A percentile compares a stretch with the other conserved stretches of the same genome.
Conservation (phyloP, 495 filamentous ascomycete genomes). For the Lasiosphaeris hirsuta region DNA sequence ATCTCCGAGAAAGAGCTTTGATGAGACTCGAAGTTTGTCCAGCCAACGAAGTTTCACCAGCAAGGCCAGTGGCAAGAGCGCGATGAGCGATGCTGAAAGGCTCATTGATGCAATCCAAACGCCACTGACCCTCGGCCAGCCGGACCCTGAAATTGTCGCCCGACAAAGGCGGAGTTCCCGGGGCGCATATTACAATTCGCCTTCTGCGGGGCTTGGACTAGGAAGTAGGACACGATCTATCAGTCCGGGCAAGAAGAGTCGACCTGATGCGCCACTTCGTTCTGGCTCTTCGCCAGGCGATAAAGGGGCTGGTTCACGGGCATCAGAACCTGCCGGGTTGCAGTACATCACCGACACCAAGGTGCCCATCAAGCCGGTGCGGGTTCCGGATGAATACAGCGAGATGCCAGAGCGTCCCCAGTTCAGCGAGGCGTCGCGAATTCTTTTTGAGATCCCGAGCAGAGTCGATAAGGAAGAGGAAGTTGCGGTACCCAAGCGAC, state of each 20-base stretch:
- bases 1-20: conserved; percentile 32
- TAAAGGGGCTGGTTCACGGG: background rate
- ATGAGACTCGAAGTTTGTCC: conserved; percentile 42
- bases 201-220: background rate
- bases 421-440: conserved; percentile 23
- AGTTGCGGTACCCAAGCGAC: background rate
- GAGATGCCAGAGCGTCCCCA: conserved; percentile 19
- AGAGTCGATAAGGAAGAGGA: background rate
- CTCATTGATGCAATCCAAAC: conserved; percentile 74
- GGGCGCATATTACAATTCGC: conserved; percentile 14
- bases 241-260: conserved; percentile 18
- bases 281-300: conserved; percentile 13
- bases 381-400: conserved; percentile 36
- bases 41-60: conserved; percentile 56
- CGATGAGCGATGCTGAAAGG: conserved; percentile 66
- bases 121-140: conserved; percentile 46
- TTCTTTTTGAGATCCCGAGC: conserved; percentile 34
- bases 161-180: conserved; percentile 13
- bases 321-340: conserved; percentile 16
- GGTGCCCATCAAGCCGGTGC: conserved; percentile 40
- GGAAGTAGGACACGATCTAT: conserved; percentile 12
- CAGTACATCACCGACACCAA: conserved; percentile 32
- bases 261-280: conserved; percentile 5
- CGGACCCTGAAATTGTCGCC: conserved; percentile 27
- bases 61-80: conserved; percentile 45